Evolutionary conservation across 331 rosid genomes (phyloP), one percentile per base, ranked within the genome.

Genomic region (Malus hybrid): DNA sequence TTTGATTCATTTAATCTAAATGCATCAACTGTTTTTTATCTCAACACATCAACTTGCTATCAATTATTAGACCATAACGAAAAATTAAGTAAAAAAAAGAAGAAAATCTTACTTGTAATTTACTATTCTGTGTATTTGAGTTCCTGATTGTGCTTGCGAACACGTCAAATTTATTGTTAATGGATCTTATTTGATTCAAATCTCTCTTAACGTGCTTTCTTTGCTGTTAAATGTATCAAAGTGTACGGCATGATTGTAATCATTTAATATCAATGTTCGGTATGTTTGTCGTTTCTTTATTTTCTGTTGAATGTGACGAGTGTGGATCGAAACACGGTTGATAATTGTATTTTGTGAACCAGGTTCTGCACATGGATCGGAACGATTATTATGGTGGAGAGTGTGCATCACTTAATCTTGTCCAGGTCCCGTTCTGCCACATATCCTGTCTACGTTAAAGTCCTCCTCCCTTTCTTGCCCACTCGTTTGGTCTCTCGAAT

Each of bases 361-460:
- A 89, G 97, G 97, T 91, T 54, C 93, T 91, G 80, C 97, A 91
- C 60, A 91, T 91, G 91, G 97, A 91, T 50, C 82, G 95, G 78
- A 91, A 91, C 79, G 97, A 91, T 72, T 89, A 91, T 36, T 91
- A 91, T 20, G 97, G 97, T 48, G 97, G 97, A 80, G 95, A 89
- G 70, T 91, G 95, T 33, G 80, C 97, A 3, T 91, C 97, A 1
- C 97, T 91, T 28, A 91, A 89, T 89, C 97, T 91, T 64, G 34
- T 66, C 76, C 95, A 91, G 97, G 95, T 91, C 0, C 22, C 54
- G 60, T 20, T 62, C 34, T 70, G 32, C 62, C 59, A 36, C 44
- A 36, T 36, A 36, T 36, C 44, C 44, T 36, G 44, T 36, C 44
- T 36, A 8, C 44, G 11, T 36, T 36, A 36, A 36, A 36, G 44